Evolutionary conservation across 1,284 basidiomycete species (phyloP), one percentile per base, ranked within the genome.

Genomic region (Inonotus obliquus): DNA sequence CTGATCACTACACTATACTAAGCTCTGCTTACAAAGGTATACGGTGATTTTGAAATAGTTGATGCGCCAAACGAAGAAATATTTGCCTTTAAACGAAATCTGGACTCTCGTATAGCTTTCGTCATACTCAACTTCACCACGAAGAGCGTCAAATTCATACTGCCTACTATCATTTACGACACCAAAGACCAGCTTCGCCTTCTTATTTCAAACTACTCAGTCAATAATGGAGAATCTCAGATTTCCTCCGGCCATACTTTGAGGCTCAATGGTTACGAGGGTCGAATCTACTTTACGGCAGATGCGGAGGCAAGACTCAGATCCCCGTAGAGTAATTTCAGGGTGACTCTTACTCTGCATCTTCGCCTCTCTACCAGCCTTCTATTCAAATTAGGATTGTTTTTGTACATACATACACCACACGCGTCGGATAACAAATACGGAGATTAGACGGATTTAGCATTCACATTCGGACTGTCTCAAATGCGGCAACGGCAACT

Each of bases 41-140:
- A 85, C 64, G 87, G 87, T 6, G 75, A 80, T 55, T 90, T 87
- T 68, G 66, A 72, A 1, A 73, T 83, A 27, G 65, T 85, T 5
- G 57, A 62, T n/a, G 54, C 49, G 37, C 74, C 78, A 14, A 73
- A 86, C 67, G 76, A 81, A 47, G 67, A 79, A 19, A 75, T 85
- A n/a, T 83, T 88, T 63, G 81, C 81, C 0, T 88, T 81, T 68
- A 74, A 76, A n/a, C 79, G 85, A 39, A 71, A 73, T 2, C 67
- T 81, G 7, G 75, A 72, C 0, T 65, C 66, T 4, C 54, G 65
- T 1, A 70, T 66, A n/a, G 77, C 76, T 0, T 68, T 77, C 5
- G 77, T 86, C 6, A 27, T 83, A 1, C 75, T 87, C 63, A 87
- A 86, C 67, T 85, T 87, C 60, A 73, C 74, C 0, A 67, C 72